A percentile compares a stretch with the other conserved stretches of the same genome.
Conservation (phyloP, 2,329 filamentous ascomycete species). For the Aureobasidium zeae region DNA sequence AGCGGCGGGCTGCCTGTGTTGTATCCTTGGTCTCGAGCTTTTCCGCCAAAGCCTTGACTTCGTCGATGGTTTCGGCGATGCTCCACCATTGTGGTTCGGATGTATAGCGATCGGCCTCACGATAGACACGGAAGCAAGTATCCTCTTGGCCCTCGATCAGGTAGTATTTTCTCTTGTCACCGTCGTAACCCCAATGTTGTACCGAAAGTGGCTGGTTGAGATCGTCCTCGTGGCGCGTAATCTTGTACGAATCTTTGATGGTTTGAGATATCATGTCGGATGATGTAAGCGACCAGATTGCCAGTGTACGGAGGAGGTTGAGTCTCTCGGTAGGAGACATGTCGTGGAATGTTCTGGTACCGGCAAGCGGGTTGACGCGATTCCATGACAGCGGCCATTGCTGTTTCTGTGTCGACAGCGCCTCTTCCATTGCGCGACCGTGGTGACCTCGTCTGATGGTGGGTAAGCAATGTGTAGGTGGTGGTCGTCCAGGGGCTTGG, state of each 20-base stretch:
- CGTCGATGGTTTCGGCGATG: constrained; percentile 82
- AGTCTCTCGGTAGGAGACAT: constrained; percentile 76
- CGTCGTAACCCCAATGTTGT: constrained; percentile 82
- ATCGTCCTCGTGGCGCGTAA: constrained; percentile 67
- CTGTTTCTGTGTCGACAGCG: constrained; percentile 68
- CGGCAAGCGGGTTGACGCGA: constrained; percentile 70
- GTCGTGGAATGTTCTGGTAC: constrained; percentile 67
- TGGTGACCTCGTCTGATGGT: constrained; percentile 73
- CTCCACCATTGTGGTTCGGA: constrained; percentile 82
- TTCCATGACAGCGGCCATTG: constrained; percentile 88
- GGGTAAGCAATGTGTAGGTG: not conserved
- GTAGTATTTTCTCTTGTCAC: constrained; percentile 86
- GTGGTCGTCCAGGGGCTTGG: not conserved
- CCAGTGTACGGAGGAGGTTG: constrained; percentile 68
- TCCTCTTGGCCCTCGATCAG: constrained; percentile 90
- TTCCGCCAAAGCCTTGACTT: constrained; percentile 64
- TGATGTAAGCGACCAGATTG: constrained; percentile 80
- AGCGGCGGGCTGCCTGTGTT: constrained; percentile 66
- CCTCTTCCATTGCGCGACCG: constrained; percentile 86
- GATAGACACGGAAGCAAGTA: constrained; percentile 85
- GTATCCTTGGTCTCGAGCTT: constrained; percentile 70
- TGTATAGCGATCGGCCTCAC: constrained; percentile 77
- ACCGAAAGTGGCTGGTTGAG: constrained; percentile 80
- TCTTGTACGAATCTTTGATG: constrained; percentile 82
- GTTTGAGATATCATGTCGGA: constrained; percentile 74